phyloP scores from a whole-genome alignment of 768 basidiomycete species.

The Omphalotus guepiniiformis region DNA sequence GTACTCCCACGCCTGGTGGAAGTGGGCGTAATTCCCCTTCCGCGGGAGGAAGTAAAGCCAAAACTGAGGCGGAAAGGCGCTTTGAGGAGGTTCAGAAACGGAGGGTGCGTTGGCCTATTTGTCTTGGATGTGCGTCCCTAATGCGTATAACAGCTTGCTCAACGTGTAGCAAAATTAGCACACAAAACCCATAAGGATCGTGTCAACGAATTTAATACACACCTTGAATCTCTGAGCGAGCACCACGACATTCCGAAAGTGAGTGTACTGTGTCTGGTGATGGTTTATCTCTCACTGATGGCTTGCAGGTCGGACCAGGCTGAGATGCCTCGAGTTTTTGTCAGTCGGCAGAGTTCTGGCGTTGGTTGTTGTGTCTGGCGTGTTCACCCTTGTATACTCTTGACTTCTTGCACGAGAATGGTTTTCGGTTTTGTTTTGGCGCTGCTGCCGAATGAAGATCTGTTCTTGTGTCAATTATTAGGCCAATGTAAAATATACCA shows the following conservation, averaged over 20 bases:
- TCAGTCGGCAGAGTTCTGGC: background rate
- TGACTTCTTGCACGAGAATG: too few relatives aligned
- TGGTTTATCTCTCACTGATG: slow-evolving; percentile 13
- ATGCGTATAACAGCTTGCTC: slow-evolving; percentile 49
- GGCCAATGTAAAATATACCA: background rate
- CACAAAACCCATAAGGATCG: slow-evolving; percentile 91
- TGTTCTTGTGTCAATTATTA: too few relatives aligned
- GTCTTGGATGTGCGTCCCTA: slow-evolving; percentile 2
- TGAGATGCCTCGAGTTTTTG: slow-evolving; percentile 42
- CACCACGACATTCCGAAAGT: slow-evolving; percentile 96
- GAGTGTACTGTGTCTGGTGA: slow-evolving; percentile 14
- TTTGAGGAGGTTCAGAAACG: slow-evolving; percentile 86
- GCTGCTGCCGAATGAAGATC: too few relatives aligned
- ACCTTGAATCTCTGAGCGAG: slow-evolving; percentile 83
- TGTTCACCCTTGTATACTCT: too few relatives aligned
- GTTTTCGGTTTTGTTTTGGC: too few relatives aligned
- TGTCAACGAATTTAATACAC: slow-evolving; percentile 81
- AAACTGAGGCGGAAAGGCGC: slow-evolving; percentile 83
- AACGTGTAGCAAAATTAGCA: slow-evolving; percentile 72
- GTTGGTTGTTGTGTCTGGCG: background rate
- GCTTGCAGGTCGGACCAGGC: slow-evolving; percentile 77
- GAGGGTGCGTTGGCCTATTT: slow-evolving; percentile 48
- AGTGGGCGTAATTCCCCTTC: slow-evolving; percentile 63
- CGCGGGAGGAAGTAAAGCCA: slow-evolving; percentile 41
- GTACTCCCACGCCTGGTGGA: slow-evolving; percentile 44